Evolutionary conservation across 805 yeast genomes (phyloP).

Genomic region (Kluyveromyces lactis): DNA sequence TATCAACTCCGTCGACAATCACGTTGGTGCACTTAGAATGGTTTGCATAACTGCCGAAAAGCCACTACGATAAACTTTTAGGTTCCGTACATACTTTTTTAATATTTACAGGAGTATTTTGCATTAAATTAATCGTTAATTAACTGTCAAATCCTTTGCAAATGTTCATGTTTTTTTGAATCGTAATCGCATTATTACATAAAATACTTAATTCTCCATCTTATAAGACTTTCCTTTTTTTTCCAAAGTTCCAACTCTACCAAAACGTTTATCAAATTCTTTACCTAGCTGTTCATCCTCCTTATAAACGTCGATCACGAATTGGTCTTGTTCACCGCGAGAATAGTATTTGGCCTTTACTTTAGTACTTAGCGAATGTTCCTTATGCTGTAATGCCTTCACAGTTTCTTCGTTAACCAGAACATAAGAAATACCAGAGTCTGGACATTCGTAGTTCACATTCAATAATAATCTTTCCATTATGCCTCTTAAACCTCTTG

Average conservation of each 20-base stretch:
- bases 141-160: not conserved
- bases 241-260: conserved; percentile 17
- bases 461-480: conserved; percentile 43
- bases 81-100: not conserved
- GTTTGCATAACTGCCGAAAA: conserved; percentile 24
- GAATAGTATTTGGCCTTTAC: conserved; percentile 38
- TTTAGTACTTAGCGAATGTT: conserved; percentile 24
- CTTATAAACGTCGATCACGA: conserved; percentile 32
- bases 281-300: conserved; percentile 36
- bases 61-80: conserved; percentile 8
- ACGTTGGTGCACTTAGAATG: conserved; percentile 21
- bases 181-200: not conserved
- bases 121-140: not conserved
- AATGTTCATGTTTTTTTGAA: not conserved
- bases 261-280: conserved; percentile 28
- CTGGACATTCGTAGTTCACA: conserved; percentile 53
- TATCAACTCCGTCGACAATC: conserved; percentile 19
- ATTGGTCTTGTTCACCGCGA: conserved; percentile 34
- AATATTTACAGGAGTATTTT: not conserved
- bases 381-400: conserved; percentile 29
- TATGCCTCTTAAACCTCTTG: conserved; percentile 49
- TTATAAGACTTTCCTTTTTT: conserved; percentile 7
- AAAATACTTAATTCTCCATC: conserved; percentile 4
- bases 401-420: conserved; percentile 40
- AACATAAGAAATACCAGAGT: conserved; percentile 44